phyloP scores from a whole-genome alignment of 371 early-diverging fungal genomes.

The Rhizopus arrhizus region DNA sequence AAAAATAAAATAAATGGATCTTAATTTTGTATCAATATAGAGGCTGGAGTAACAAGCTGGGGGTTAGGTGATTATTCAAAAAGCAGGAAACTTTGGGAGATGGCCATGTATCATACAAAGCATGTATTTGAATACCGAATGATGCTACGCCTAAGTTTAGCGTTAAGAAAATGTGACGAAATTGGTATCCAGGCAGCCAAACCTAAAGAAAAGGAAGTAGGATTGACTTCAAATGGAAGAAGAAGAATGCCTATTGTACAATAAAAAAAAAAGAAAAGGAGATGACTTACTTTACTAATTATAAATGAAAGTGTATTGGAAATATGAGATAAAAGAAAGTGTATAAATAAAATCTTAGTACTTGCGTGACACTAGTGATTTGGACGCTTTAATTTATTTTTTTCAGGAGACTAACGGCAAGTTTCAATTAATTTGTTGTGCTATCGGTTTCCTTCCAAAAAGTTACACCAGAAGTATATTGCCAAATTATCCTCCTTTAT shows the following conservation, averaged over 20 bases:
- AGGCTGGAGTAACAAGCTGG: slow-evolving; percentile 57
- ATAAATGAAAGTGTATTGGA: no score
- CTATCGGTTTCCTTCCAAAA: no score
- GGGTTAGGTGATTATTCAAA: slow-evolving; percentile 41
- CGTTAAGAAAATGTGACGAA: slow-evolving; percentile 33
- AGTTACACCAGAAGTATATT: no score
- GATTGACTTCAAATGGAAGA: slow-evolving; percentile 21
- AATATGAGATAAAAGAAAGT: no score
- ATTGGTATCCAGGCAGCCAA: slow-evolving; percentile 18
- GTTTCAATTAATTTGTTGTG: no score
- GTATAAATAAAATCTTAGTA: no score
- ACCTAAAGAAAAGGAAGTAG: slow-evolving; percentile 14
- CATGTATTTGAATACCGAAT: slow-evolving; percentile 35
- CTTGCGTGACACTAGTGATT: no score
- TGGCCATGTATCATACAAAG: slow-evolving; percentile 28
- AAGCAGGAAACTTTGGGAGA: slow-evolving; percentile 32
- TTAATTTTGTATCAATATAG: slow-evolving; percentile 10
- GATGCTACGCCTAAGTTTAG: slow-evolving; percentile 30
- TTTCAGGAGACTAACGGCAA: no score
- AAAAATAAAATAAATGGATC: slow-evolving; percentile 3
- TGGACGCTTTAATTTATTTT: no score
- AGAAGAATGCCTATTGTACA: slow-evolving; percentile 23
- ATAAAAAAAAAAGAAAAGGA: background rate
- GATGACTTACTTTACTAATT: no score
- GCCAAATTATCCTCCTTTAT: no score